These are phyloP conservation scores for Neurospora sp. DNA, from an alignment of 495 filamentous ascomycete genomes.

Conservation along the genomic window DNA sequence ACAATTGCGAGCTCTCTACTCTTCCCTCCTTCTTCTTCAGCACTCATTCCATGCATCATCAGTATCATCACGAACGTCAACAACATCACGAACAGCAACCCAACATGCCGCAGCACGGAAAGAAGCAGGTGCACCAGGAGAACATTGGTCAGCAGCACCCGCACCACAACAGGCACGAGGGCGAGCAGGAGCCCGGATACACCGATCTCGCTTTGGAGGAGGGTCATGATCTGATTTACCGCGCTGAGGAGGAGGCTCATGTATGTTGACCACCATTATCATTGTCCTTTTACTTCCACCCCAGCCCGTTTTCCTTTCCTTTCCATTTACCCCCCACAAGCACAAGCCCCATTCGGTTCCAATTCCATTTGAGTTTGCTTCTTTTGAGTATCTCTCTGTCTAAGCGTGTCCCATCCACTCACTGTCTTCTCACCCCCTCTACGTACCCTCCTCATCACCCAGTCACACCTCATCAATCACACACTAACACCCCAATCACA, in stretches of 20 bases:
- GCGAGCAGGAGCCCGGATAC: constrained; percentile 9
- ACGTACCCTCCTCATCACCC: neutral
- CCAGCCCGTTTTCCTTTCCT: too few species aligned
- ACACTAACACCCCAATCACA: neutral
- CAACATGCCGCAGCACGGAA: neutral
- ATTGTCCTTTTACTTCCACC: too few species aligned
- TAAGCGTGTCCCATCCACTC: neutral
- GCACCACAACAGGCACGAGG: neutral
- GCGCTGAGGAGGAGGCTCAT: constrained; percentile 21
- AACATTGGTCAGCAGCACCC: neutral
- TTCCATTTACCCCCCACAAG: too few species aligned
- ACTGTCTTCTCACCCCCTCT: too few species aligned
- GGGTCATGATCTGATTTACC: constrained; percentile 20
- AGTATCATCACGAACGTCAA: neutral
- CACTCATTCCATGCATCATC: neutral
- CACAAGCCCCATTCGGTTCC: too few species aligned
- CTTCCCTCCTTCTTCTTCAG: neutral
- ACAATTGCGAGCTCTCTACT: neutral
- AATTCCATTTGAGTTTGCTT: too few species aligned
- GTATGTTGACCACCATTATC: constrained; percentile 1
- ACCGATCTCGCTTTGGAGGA: constrained; percentile 18
- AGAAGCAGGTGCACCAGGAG: neutral
- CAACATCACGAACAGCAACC: neutral
- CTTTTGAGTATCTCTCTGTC: neutral
- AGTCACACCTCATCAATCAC: too few species aligned